Percentiles rank a stretch among this genome's conserved stretches.
phyloP scores from a whole-genome alignment of 2,329 filamentous ascomycete species.

The Colletotrichum orchidophilum region DNA sequence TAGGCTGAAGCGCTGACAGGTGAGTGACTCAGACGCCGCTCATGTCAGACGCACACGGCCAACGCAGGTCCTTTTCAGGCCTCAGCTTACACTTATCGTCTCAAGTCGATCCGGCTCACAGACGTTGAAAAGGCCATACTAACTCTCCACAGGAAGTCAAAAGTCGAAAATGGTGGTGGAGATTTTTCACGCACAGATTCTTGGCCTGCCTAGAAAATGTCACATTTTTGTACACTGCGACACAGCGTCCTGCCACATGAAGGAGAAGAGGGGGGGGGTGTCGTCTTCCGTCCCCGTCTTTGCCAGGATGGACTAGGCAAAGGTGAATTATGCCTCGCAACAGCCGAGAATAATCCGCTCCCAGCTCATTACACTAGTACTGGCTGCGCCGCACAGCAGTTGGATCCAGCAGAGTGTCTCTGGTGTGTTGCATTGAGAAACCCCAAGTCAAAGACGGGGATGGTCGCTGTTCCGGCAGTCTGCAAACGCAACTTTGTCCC shows the following conservation, averaged over 20 bases:
- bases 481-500: slow-evolving; percentile 9
- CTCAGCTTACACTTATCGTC: not conserved
- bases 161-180: not conserved
- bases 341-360: not conserved
- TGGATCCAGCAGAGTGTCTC: not conserved
- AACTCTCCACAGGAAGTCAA: not conserved
- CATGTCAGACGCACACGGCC: not conserved
- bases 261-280: too few species aligned
- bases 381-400: not conserved
- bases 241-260: slow-evolving; percentile 6
- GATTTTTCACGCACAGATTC: too few species aligned
- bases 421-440: slow-evolving; percentile 4
- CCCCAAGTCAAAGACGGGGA: slow-evolving; percentile 1
- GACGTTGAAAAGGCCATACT: not conserved
- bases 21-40: not conserved
- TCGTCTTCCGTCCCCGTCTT: not conserved
- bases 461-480: not conserved
- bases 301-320: not conserved
- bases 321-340: not conserved
- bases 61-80: not conserved
- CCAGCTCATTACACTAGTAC: not conserved
- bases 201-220: not conserved
- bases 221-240: not conserved
- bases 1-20: not conserved
- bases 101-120: not conserved